Conservation (phyloP, 257 asterid genomes). For the Linderniella brevidens region DNA sequence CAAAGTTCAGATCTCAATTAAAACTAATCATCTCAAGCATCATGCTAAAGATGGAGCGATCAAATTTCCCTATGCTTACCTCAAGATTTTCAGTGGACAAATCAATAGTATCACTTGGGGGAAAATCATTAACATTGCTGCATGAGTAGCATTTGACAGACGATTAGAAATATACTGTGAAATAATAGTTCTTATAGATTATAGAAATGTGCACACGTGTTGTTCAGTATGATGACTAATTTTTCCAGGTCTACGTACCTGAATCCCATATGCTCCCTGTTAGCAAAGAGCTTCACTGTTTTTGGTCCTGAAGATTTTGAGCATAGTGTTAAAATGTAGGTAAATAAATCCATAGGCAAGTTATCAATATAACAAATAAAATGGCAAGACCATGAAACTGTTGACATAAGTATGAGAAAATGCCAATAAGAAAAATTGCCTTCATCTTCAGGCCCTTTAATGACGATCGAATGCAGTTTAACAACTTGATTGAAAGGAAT, state of each 20-base stretch:
- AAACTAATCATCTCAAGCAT: background rate
- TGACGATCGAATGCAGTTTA: conserved; percentile 59
- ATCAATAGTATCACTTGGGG: conserved; percentile 47
- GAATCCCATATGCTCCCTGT: conserved; percentile 87
- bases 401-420: no score
- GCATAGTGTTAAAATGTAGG: no score
- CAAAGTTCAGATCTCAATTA: no score
- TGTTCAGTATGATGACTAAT: no score
- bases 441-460: conserved; percentile 84
- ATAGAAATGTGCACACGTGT: no score
- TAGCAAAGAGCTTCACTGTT: conserved; percentile 59
- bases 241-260: no score
- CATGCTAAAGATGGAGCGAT: background rate
- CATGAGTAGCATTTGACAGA: conserved; percentile 10
- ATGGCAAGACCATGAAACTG: no score
- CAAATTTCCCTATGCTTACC: conserved; percentile 25
- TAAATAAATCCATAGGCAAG: no score
- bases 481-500: conserved; percentile 81
- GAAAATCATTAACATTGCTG: conserved; percentile 69
- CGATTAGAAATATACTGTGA: background rate
- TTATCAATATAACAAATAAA: no score
- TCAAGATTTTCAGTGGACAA: conserved; percentile 68
- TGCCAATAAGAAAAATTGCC: conserved; percentile 29
- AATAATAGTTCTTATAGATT: no score
- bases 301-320: conserved; percentile 43